Conservation (phyloP, 2,329 filamentous ascomycete species). For the Penicillium brasilianum region DNA sequence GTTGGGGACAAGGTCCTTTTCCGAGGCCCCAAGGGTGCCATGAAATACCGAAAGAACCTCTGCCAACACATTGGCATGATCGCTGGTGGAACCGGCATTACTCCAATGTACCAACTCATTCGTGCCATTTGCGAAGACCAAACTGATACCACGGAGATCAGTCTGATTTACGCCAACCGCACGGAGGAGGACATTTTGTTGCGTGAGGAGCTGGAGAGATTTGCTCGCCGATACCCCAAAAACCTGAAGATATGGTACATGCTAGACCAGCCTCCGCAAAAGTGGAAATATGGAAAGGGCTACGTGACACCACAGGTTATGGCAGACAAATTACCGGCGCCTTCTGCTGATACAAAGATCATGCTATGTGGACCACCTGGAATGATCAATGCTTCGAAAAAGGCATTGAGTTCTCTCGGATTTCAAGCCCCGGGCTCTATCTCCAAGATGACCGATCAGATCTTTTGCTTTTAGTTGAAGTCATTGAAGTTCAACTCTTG, state of each 20-base stretch:
- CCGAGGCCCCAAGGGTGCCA: slow-evolving; percentile 45
- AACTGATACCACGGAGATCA: slow-evolving; percentile 62
- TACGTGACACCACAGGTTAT: slow-evolving; percentile 60
- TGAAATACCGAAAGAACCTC: slow-evolving; percentile 38
- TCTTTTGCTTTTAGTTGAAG: slow-evolving; percentile 57
- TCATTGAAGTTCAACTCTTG: background rate
- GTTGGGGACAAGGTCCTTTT: slow-evolving; percentile 43
- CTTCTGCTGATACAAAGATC: slow-evolving; percentile 56
- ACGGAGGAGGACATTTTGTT: slow-evolving; percentile 65
- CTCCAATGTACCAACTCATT: slow-evolving; percentile 67
- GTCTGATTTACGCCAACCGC: slow-evolving; percentile 64
- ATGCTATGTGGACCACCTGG: slow-evolving; percentile 66
- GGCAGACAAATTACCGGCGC: slow-evolving; percentile 53
- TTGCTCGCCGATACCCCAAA: slow-evolving; percentile 56
- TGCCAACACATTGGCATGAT: slow-evolving; percentile 46
- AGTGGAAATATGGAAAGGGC: slow-evolving; percentile 57
- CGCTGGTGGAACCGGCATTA: slow-evolving; percentile 47
- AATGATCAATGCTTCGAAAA: slow-evolving; percentile 64
- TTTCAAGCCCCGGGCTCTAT: slow-evolving; percentile 58
- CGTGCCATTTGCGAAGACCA: slow-evolving; percentile 67
- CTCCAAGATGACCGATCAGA: slow-evolving; percentile 59
- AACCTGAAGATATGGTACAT: slow-evolving; percentile 64
- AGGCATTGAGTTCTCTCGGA: slow-evolving; percentile 54
- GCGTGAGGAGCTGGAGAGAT: slow-evolving; percentile 60
- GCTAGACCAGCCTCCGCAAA: slow-evolving; percentile 53